Evolutionary conservation across 2,329 filamentous ascomycete species (phyloP), one percentile per base, ranked within the genome.

Genomic region (Ceratocystis ficicola): DNA sequence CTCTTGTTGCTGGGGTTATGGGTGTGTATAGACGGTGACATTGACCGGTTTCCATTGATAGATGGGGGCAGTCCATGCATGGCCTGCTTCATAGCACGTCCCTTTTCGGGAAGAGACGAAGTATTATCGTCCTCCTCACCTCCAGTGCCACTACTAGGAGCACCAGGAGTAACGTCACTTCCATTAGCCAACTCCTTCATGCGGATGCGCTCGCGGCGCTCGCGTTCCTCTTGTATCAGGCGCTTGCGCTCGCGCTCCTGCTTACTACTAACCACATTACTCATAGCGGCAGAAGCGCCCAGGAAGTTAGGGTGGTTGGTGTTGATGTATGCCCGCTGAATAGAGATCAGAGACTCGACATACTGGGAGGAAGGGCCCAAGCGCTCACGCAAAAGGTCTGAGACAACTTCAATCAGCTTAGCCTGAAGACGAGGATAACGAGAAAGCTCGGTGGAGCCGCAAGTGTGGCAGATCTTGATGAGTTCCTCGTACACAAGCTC

Each of bases 221-320:
- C 87, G 70, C 89, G 85, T 75, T 97, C 92, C 71, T 95, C 91
- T 67, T 89, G 87, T 20, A 90, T 80, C 52, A 89, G 76, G 48
- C 81, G 83, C 75, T 90, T 92, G 75, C 90, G 87, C 76, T 99
- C 93, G 70, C 91, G 87, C 70, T 99, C 94, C 74, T 97, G 91
- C 77, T 94, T 96, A 73, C 88, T 93, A 73, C 85, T 89, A 68
- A 99, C 95, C 60, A 99, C 93, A 61, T 94, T 91, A 70, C 90
- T 93, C 94, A 99, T 99, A 69, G 94, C 94, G 44, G 92, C 93
- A 25, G 94, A 93, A 17, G 94, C 94, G 57, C 94, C 94, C 17
- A 97, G 84, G 79, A 99, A 99, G 76, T 99, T 99, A 62, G 94
- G 94, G 74, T 99, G 94, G 73, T 99, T 99, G 52, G 94, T 99